A percentile compares a stretch with the other conserved stretches of the same genome.
Evolutionary conservation across 75 land plant species (phyloP).

Genomic region (Selaginella tamariscina): DNA sequence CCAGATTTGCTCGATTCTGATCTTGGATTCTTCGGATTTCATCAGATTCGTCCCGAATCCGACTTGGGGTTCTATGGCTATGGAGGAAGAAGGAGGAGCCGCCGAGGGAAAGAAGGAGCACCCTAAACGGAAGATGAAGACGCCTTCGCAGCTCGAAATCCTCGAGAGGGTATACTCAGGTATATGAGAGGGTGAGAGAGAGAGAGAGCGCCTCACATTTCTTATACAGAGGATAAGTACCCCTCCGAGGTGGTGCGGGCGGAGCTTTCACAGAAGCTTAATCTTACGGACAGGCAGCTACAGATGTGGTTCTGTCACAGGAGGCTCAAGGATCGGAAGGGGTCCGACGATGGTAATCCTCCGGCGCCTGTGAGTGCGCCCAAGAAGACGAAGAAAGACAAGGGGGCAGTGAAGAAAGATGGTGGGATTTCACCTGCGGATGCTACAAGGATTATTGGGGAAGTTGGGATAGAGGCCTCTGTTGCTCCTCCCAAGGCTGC

Average conservation of each 20-base stretch:
- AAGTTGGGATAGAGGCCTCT: slow-evolving; percentile 22
- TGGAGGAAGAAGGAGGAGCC: too few species aligned
- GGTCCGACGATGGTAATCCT: slow-evolving; percentile 22
- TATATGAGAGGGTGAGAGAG: slow-evolving; percentile 13
- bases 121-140: slow-evolving; percentile 87
- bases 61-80: too few species aligned
- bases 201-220: slow-evolving; percentile 12
- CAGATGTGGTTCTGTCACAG: slow-evolving; percentile 99
- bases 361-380: slow-evolving; percentile 1
- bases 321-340: slow-evolving; percentile 79
- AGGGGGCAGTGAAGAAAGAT: slow-evolving; percentile 10
- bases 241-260: slow-evolving; percentile 62
- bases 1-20: too few species aligned
- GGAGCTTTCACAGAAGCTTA: slow-evolving; percentile 49
- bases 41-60: too few species aligned
- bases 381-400: slow-evolving; percentile 21
- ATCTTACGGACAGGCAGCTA: slow-evolving; percentile 74
- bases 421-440: slow-evolving; percentile 8
- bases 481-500: slow-evolving; percentile 13
- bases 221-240: slow-evolving; percentile 58
- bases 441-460: slow-evolving; percentile 8
- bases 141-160: slow-evolving; percentile 66
- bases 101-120: slow-evolving; percentile 26
- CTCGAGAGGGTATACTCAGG: slow-evolving; percentile 76
- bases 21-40: too few species aligned